phyloP scores from a whole-genome alignment of 257 asterid genomes.

The Cynanchum wilfordii region DNA sequence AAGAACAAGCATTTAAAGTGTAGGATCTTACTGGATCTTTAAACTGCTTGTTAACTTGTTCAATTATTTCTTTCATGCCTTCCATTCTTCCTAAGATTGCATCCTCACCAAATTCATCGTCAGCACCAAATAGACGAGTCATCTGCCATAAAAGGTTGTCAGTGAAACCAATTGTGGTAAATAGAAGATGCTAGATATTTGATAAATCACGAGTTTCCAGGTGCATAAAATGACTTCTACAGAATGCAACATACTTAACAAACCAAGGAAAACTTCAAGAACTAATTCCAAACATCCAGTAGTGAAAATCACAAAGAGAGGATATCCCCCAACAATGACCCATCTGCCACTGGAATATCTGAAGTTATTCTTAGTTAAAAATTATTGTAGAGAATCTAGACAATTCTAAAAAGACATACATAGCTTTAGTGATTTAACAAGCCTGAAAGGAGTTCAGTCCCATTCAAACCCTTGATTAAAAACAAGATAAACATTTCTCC shows the following conservation, averaged over 20 bases:
- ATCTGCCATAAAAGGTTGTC: constrained; percentile 46
- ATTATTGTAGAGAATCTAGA: neutral
- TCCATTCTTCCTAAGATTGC: constrained; percentile 87
- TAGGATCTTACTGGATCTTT: constrained; percentile 78
- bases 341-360: neutral
- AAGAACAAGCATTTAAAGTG: constrained; percentile 6
- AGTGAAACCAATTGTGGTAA: constrained; percentile 15
- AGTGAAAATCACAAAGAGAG: neutral
- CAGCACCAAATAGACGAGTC: constrained; percentile 71
- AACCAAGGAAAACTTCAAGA: constrained; percentile 4
- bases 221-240: neutral
- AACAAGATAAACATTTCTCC: neutral
- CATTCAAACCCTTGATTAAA: neutral
- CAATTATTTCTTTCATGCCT: constrained; percentile 90
- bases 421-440: neutral
- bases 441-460: constrained; percentile 2
- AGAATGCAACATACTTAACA: neutral
- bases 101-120: constrained; percentile 78
- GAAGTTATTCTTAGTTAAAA: neutral
- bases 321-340: neutral
- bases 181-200: constrained; percentile 7
- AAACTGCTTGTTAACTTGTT: constrained; percentile 87
- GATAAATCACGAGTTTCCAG: neutral
- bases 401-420: neutral
- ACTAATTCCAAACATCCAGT: neutral